Evolutionary conservation across 257 asterid genomes (phyloP).

Genomic region (Fraxinus quadrangulata): DNA sequence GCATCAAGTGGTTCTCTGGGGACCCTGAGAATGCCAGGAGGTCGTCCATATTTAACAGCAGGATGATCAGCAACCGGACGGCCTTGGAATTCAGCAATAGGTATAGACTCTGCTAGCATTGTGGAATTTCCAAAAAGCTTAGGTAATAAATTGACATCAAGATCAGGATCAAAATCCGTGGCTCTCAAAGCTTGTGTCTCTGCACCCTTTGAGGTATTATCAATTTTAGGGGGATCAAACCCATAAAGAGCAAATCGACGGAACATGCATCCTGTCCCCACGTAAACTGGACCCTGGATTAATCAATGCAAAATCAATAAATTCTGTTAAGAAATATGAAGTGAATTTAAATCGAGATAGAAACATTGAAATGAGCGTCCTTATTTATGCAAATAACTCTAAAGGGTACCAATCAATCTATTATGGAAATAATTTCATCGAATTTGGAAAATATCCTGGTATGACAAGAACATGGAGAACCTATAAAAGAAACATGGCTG

Average conservation of each 20-base stretch:
- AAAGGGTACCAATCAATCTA: too few relatives aligned
- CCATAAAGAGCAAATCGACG: conserved; percentile 64
- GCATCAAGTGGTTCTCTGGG: conserved; percentile 60
- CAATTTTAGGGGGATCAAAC: conserved; percentile 55
- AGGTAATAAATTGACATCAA: conserved; percentile 49
- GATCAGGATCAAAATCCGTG: conserved; percentile 51
- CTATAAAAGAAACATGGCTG: not conserved
- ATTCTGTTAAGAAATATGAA: too few relatives aligned
- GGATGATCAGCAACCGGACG: conserved; percentile 72
- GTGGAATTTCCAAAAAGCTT: conserved; percentile 64
- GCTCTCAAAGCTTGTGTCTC: conserved; percentile 47
- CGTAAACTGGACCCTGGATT: conserved; percentile 60
- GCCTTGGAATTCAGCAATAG: conserved; percentile 56
- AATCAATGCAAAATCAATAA: not conserved
- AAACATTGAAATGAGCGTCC: too few relatives aligned
- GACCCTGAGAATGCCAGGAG: conserved; percentile 48
- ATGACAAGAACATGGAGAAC: not conserved
- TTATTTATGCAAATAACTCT: too few relatives aligned
- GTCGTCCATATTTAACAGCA: conserved; percentile 61
- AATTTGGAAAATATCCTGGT: not conserved
- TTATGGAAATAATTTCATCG: not conserved
- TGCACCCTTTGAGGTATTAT: conserved; percentile 31
- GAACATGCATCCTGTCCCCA: conserved; percentile 64
- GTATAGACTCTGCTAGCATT: conserved; percentile 51
- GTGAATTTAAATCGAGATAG: too few relatives aligned